A percentile compares a stretch with the other conserved stretches of the same genome.
These are phyloP conservation scores for Colletotrichum sp. DNA, from an alignment of 2,329 filamentous ascomycete species.

Conservation along the genomic window DNA sequence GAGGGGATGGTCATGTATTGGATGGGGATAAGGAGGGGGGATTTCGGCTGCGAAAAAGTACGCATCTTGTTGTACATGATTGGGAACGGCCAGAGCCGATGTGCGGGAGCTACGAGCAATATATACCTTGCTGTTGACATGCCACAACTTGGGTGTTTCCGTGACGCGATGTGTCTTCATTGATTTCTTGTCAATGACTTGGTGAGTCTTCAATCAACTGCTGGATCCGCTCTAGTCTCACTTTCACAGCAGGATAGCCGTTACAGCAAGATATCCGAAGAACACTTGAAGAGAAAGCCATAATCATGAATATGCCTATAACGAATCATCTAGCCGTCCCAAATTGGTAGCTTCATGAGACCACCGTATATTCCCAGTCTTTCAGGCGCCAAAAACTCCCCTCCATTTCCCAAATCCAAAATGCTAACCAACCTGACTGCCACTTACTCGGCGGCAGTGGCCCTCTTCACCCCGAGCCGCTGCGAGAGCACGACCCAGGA, in stretches of 20 bases:
- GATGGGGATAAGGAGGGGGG: neutral
- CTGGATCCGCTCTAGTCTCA: neutral
- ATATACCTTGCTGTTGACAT: conserved; percentile 8
- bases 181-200: neutral
- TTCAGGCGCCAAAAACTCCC: neutral
- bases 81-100: neutral
- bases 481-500: conserved; percentile 12
- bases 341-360: neutral
- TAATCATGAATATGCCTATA: neutral
- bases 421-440: neutral
- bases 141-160: neutral
- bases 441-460: neutral
- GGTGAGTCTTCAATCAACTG: neutral
- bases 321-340: neutral
- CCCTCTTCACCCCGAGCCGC: conserved; percentile 16
- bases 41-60: neutral
- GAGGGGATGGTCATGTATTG: conserved; percentile 1
- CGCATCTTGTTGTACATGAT: conserved; percentile 10
- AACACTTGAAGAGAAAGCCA: neutral
- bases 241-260: neutral
- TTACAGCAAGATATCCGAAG: neutral
- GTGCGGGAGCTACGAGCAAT: neutral
- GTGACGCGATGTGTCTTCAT: neutral
- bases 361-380: neutral
- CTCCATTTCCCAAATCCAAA: neutral